Evolutionary conservation across 495 filamentous ascomycete species (phyloP).

Genomic region (Glutinoglossum americanum): DNA sequence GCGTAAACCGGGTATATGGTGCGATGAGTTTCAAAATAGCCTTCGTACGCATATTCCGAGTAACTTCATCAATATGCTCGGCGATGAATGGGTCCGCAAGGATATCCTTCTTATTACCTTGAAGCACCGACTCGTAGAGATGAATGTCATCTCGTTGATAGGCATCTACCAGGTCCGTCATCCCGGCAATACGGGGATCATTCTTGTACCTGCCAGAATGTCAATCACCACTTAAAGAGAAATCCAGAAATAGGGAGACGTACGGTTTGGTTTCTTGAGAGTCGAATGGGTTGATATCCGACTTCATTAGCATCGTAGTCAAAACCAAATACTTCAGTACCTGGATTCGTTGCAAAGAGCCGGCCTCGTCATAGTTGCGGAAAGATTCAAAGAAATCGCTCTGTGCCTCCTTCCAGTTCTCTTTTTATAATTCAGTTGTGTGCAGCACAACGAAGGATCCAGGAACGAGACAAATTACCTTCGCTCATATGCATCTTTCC

Average conservation of each 20-base stretch:
- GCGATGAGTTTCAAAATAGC: conserved; percentile 84
- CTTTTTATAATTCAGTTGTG: conserved; percentile 16
- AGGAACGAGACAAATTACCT: conserved; percentile 15
- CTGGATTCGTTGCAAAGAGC: conserved; percentile 86
- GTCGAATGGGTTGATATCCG: conserved; percentile 98
- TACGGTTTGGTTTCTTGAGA: conserved; percentile 93
- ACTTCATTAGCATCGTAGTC: conserved; percentile 96
- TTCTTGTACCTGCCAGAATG: conserved; percentile 43
- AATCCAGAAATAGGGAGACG: background rate
- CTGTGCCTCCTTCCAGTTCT: conserved; percentile 95
- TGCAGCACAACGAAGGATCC: background rate
- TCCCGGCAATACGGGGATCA: conserved; percentile 81
- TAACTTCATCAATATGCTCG: conserved; percentile 98
- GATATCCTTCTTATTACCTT: conserved; percentile 63
- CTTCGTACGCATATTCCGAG: conserved; percentile 93
- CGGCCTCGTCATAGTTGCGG: conserved; percentile 95
- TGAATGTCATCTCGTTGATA: conserved; percentile 94
- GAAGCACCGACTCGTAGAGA: conserved; percentile 66
- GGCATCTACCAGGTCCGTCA: conserved; percentile 92
- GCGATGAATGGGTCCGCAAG: conserved; percentile 88
- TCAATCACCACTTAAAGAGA: background rate
- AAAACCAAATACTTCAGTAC: conserved; percentile 94
- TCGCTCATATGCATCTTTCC: conserved; percentile 99
- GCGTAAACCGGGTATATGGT: conserved; percentile 79
- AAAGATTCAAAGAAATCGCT: conserved; percentile 98